Conservation (phyloP, 2,329 filamentous ascomycete genomes). For the Dryadomyces quercivorus region DNA sequence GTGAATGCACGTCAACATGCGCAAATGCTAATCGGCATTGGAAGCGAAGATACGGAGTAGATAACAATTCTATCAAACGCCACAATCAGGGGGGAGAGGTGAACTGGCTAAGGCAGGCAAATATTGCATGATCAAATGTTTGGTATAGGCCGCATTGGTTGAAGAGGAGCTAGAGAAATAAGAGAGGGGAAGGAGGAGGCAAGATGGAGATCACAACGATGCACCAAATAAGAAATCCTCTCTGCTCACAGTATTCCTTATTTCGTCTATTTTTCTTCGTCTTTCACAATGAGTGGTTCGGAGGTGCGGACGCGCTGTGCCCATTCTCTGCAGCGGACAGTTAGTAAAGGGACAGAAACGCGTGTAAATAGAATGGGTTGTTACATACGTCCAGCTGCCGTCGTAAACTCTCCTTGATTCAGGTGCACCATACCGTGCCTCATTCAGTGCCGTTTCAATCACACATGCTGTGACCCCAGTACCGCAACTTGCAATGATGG, state of each 20-base stretch:
- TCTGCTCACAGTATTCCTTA: background rate
- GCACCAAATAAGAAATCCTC: background rate
- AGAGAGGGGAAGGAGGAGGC: background rate
- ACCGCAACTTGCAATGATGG: conserved; percentile 80
- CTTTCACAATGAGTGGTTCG: conserved; percentile 10
- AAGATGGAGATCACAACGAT: no score
- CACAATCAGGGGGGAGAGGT: no score
- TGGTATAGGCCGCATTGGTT: no score
- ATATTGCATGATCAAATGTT: no score
- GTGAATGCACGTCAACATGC: no score
- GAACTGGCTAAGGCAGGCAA: no score
- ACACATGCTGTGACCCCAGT: conserved; percentile 90
- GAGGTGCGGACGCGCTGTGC: conserved; percentile 12
- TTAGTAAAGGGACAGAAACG: background rate
- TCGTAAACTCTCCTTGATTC: conserved; percentile 73
- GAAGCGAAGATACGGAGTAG: no score
- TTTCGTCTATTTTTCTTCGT: background rate
- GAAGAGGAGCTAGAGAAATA: background rate
- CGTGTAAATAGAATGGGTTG: background rate
- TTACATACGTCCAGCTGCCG: conserved; percentile 89
- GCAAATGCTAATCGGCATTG: no score
- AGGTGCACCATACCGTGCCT: conserved; percentile 60
- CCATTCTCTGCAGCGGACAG: conserved; percentile 9
- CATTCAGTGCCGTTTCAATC: conserved; percentile 73
- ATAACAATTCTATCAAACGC: no score